Conservation (phyloP, 257 asterid species). For the Scutellaria barbata region DNA sequence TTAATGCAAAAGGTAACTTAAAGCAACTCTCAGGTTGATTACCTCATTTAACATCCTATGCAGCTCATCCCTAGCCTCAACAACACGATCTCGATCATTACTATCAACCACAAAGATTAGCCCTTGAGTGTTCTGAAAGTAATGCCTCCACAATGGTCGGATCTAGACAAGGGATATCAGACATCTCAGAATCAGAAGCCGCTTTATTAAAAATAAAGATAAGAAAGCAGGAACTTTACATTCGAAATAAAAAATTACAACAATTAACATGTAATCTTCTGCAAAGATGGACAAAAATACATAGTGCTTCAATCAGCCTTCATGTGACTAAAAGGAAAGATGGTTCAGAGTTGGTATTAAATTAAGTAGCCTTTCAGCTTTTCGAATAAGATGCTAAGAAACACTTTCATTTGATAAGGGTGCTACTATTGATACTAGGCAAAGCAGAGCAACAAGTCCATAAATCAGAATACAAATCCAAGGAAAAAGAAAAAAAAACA, state of each 20-base stretch:
- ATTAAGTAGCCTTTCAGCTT: neutral
- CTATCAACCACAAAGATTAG: conserved; percentile 84
- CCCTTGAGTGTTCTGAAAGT: conserved; percentile 88
- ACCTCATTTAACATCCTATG: conserved; percentile 89
- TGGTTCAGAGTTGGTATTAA: neutral
- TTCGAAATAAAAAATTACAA: neutral
- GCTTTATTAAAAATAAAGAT: conserved; percentile 18
- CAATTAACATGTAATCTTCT: neutral
- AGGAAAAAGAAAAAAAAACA: too few relatives aligned
- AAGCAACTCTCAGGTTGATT: neutral
- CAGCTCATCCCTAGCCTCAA: conserved; percentile 87
- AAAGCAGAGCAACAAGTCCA: neutral
- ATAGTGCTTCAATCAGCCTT: neutral
- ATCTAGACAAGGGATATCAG: conserved; percentile 49
- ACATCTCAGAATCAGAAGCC: conserved; percentile 27
- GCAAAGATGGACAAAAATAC: neutral
- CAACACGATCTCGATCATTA: conserved; percentile 85
- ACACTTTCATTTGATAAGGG: neutral
- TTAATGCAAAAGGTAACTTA: neutral
- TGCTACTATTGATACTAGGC: neutral
- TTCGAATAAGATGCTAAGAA: neutral
- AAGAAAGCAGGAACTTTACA: neutral
- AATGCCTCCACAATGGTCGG: conserved; percentile 89
- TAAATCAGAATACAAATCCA: neutral
- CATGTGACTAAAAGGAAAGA: neutral